Evolutionary conservation across 1,284 basidiomycete genomes (phyloP), one percentile per base, ranked within the genome.

Genomic region (Ustanciosporium gigantosporum): DNA sequence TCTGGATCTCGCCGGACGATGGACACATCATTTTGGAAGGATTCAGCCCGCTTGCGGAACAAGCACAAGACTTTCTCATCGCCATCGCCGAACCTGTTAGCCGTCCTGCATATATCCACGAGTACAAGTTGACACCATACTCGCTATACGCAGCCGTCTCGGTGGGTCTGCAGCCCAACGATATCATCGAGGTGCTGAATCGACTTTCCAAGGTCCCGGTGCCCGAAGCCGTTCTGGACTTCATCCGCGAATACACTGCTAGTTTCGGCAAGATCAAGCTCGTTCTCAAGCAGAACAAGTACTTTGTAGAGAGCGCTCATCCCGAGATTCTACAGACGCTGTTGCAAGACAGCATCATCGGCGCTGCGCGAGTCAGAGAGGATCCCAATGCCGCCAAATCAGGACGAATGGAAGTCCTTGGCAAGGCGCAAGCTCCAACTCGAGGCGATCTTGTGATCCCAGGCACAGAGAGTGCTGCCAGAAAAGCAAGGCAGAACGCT

Each of bases 61-160:
- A 96, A 79, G 95, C 95, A 3, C 94, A 98, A 79, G 95, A 99
- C 78, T 98, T 99, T 73, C 83, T 98, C 31, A 90, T 95, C 46
- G 94, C 95, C 39, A 97, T 99, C 43, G 91, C 92, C 70, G 95
- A 99, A 81, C 95, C 95, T 65, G 92, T 98, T 75, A 97, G 93
- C 82, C 88, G 95, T 81, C 95, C 95, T 32, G 87, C 90, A 25
- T 90, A 95, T 80, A 94, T 98, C 60, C 95, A 99, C 81, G 95
- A 98, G 82, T 99, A 97, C 84, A 92, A 95, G 80, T 86, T 99
- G 73, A 97, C 94, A 40, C 88, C 93, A 36, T 95, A 97, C 79
- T 96, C 93, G 20, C 83, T 99, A 22, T 97, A 98, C 79, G 95
- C 95, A 43, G 95, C 95, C 46, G 94, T 99, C 57, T 97, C 93